Evolutionary conservation across 306 rosid genomes (phyloP).

Genomic region (Dalbergia cochinchinensis): DNA sequence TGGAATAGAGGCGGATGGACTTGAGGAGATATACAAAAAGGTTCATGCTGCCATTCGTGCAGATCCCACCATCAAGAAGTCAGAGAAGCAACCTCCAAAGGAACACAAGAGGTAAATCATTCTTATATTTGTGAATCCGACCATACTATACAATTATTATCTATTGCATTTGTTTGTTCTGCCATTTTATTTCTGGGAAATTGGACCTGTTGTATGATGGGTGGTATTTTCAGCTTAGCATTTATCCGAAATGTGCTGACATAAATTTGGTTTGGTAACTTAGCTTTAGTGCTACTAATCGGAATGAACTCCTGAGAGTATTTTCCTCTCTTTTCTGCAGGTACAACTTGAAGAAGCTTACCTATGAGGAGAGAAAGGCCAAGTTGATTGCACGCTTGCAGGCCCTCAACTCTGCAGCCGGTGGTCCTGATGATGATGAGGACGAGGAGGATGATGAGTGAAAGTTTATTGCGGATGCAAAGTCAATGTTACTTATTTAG

Average conservation of each 20-base stretch:
- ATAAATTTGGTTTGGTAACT: neutral
- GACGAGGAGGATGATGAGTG: constrained; percentile 66
- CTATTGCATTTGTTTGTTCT: no score
- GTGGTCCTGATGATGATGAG: constrained; percentile 54
- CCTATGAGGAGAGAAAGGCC: constrained; percentile 73
- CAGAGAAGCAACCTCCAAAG: constrained; percentile 67
- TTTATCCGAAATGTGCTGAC: neutral
- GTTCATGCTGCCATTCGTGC: constrained; percentile 93
- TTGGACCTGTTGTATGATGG: neutral
- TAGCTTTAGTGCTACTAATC: neutral
- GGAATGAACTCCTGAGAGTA: neutral
- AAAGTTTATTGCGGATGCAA: neutral
- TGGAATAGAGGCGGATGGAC: constrained; percentile 65
- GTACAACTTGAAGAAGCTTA: constrained; percentile 73
- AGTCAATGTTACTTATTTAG: neutral
- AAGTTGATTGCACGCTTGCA: constrained; percentile 63
- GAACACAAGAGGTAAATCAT: constrained; percentile 71
- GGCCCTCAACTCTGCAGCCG: constrained; percentile 70
- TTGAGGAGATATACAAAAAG: constrained; percentile 76
- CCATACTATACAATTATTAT: neutral
- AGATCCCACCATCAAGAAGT: constrained; percentile 58
- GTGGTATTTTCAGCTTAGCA: neutral
- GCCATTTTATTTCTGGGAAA: no score
- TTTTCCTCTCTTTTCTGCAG: constrained; percentile 31
- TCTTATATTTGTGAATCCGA: neutral